Base-by-base conservation (phyloP, 768 basidiomycete genomes). In the Panaeolus papilionaceus region DNA sequence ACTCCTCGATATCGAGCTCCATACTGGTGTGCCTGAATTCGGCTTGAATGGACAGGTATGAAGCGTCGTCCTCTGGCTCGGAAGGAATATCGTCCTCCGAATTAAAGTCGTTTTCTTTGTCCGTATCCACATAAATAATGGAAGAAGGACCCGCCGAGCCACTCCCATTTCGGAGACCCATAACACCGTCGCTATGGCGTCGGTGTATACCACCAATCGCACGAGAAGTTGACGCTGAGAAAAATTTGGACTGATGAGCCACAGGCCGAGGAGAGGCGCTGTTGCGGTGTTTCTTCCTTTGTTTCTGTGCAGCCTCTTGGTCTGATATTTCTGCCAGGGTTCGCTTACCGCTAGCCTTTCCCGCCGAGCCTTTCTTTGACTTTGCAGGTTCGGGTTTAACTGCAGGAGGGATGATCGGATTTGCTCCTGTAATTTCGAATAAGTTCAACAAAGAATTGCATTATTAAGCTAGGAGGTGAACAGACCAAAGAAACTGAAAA, bases 311-410 rank as follows among this genome's bases (percentile, higher is more conserved):
- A 10, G 88, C 69, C 68, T 92, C 92, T 18, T 85, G 82, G 63
- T 92, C 91, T 84, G 92, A 85, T 61, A 90, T 85, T 65, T 89
- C 90, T 26, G 84, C 83, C 39, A 95, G 80, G 1, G 90, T 91
- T 65, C 93, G 83, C 76, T 94, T 94, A 16, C 93, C 93, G 71
- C 91, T 94, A 7, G 85, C 83, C 67, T 85, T 87, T 20, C 92
- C 91, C 37, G 77, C 63, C 73, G 66, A 70, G 66, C 68, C 72
- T 72, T 42, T 75, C 75, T 72, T 71, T 71, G 49, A 70, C 63
- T 10, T 66, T 47, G 63, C 65, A 54, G 72, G 20, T 28, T 66
- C 63, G 23, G 62, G 26, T 47, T 66, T 69, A n/a, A 68, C 45
- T 63, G 68, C 70, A 18, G 75, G 75, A 37, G 82, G 80, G 39